Evolutionary conservation across 129 eudicot species (phyloP).

Genomic region (Smallanthus sonchifolius): DNA sequence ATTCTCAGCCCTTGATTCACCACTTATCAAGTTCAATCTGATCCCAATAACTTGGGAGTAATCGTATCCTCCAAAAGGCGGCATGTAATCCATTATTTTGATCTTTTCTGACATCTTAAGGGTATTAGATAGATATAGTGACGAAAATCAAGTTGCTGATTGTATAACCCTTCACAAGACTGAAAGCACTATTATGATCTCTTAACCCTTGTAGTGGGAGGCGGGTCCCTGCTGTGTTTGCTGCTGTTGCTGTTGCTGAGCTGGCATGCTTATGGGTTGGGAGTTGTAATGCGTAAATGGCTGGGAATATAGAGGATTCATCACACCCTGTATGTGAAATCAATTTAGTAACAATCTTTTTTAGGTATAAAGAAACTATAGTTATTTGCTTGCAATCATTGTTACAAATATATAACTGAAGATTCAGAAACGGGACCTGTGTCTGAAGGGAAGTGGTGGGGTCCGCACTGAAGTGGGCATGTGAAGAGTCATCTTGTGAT

Average conservation of each 20-base stretch:
- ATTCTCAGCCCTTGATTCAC: slow-evolving; percentile 14
- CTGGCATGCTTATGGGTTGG: slow-evolving; percentile 58
- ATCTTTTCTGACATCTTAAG: not conserved
- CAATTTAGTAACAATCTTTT: not conserved
- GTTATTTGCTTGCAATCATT: not conserved
- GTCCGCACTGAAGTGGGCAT: slow-evolving; percentile 56
- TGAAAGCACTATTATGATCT: not conserved
- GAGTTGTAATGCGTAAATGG: slow-evolving; percentile 69
- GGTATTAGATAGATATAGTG: slow-evolving; percentile 12
- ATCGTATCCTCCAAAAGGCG: slow-evolving; percentile 15
- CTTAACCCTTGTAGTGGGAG: slow-evolving; percentile 61
- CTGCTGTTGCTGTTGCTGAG: slow-evolving; percentile 49
- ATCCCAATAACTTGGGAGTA: slow-evolving; percentile 5
- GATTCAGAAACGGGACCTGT: slow-evolving; percentile 43
- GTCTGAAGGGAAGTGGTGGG: slow-evolving; percentile 63
- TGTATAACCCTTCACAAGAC: slow-evolving; percentile 37
- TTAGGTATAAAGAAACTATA: not conserved
- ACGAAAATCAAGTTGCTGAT: slow-evolving; percentile 19
- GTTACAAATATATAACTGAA: not conserved
- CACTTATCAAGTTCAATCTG: slow-evolving; percentile 12
- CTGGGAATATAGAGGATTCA: slow-evolving; percentile 89
- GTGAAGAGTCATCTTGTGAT: slow-evolving; percentile 77
- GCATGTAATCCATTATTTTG: slow-evolving; percentile 6
- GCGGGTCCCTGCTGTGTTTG: slow-evolving; percentile 57
- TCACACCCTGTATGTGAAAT: slow-evolving; percentile 41